These are phyloP conservation scores for Hymenoscyphus fructigenus DNA, from an alignment of 2,329 filamentous ascomycete genomes.

Conservation along the genomic window DNA sequence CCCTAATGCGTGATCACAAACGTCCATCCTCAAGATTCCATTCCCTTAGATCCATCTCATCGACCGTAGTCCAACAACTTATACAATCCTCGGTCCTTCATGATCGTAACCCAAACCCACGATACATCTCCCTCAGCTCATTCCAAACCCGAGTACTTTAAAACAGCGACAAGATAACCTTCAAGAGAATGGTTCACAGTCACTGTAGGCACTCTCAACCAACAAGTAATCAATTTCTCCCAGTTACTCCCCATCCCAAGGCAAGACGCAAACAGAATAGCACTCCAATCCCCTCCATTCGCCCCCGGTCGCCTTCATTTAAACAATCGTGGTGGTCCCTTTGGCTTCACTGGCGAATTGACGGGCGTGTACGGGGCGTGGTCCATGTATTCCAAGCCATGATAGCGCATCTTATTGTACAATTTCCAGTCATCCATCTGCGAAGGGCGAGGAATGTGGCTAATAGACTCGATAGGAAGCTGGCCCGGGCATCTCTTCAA, in stretches of 20 bases:
- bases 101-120: constrained; percentile 88
- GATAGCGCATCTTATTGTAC: constrained; percentile 47
- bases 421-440: constrained; percentile 57
- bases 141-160: constrained; percentile 46
- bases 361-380: not conserved
- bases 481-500: constrained; percentile 48
- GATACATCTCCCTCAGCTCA: constrained; percentile 82
- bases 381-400: constrained; percentile 33
- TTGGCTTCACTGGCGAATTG: not conserved
- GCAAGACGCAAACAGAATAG: no score
- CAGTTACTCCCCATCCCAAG: constrained; percentile 37
- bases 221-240: constrained; percentile 89
- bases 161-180: constrained; percentile 56
- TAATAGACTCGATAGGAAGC: constrained; percentile 43
- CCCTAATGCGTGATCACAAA: no score
- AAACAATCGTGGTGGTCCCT: not conserved
- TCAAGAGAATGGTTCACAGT: constrained; percentile 54
- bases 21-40: no score
- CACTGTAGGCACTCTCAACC: constrained; percentile 90
- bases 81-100: constrained; percentile 49
- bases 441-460: constrained; percentile 50
- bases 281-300: no score
- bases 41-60: no score
- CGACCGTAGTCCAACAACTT: no score
- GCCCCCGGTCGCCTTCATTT: no score